These are phyloP conservation scores for Suillus subluteus DNA, from an alignment of 768 basidiomycete genomes.

Conservation along the genomic window DNA sequence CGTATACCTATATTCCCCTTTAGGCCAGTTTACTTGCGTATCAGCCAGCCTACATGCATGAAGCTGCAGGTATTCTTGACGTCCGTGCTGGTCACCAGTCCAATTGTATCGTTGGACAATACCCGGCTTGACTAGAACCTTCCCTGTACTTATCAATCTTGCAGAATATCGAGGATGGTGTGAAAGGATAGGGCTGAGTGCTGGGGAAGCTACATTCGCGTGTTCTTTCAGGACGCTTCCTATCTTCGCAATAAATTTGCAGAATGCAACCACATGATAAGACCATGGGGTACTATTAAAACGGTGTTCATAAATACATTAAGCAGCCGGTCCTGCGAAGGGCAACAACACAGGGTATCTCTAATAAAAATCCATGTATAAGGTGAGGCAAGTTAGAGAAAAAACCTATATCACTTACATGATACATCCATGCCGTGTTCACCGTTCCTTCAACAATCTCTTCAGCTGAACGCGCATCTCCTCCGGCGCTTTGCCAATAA, in stretches of 20 bases:
- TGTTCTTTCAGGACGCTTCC: background rate
- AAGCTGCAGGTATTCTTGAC: background rate
- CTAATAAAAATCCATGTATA: background rate
- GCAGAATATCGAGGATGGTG: background rate
- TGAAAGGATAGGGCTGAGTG: background rate
- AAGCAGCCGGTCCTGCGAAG: background rate
- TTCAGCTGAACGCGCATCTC: slow-evolving; percentile 44
- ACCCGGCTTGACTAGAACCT: background rate
- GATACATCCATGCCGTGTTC: slow-evolving; percentile 3
- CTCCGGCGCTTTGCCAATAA: slow-evolving; percentile 43
- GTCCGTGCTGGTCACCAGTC: background rate
- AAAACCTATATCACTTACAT: background rate
- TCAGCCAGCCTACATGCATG: background rate
- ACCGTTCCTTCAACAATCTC: slow-evolving; percentile 41
- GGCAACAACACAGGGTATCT: background rate
- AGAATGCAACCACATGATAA: background rate
- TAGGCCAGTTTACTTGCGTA: background rate
- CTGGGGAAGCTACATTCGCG: background rate
- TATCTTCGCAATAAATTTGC: background rate
- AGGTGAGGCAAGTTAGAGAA: background rate
- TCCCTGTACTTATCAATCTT: background rate
- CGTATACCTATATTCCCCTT: background rate
- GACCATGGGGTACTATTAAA: background rate
- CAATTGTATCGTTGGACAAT: background rate
- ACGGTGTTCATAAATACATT: background rate